Conservation (phyloP, 2,329 filamentous ascomycete genomes). For the Colletotrichum agaves region DNA sequence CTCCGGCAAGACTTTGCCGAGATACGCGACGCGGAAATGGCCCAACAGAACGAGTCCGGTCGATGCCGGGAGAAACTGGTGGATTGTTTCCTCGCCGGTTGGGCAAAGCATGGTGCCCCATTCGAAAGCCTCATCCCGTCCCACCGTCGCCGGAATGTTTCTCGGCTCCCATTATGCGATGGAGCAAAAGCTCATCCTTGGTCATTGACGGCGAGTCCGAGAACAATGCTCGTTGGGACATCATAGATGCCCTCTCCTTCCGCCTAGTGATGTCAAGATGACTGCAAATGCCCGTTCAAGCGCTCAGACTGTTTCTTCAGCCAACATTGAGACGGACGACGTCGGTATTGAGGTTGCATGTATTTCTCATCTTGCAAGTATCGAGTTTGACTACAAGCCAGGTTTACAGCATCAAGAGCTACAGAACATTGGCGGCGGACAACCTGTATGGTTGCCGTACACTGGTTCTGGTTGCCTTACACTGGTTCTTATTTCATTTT, state of each 20-base stretch:
- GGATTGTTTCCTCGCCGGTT: conserved; percentile 47
- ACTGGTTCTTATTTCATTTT: too few relatives aligned
- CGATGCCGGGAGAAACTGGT: conserved; percentile 66
- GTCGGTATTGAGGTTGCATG: conserved; percentile 40
- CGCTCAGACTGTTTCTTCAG: neutral
- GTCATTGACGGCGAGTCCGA: conserved; percentile 56
- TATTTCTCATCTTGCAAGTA: conserved; percentile 37
- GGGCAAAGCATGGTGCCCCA: conserved; percentile 57
- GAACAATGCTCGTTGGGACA: conserved; percentile 76
- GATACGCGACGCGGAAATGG: conserved; percentile 70
- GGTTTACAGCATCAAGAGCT: conserved; percentile 56
- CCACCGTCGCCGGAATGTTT: conserved; percentile 76
- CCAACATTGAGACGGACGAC: conserved; percentile 38
- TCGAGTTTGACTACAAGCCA: conserved; percentile 36
- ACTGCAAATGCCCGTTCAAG: conserved; percentile 32
- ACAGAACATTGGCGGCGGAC: conserved; percentile 45
- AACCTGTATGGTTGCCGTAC: neutral
- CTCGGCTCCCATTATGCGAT: conserved; percentile 76
- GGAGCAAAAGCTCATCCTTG: conserved; percentile 67
- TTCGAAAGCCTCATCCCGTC: conserved; percentile 53
- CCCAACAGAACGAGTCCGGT: conserved; percentile 70
- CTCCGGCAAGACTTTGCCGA: conserved; percentile 74
- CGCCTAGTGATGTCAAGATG: conserved; percentile 66
- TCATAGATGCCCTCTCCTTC: conserved; percentile 75
- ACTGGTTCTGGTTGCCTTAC: rapidly evolving